These are phyloP conservation scores for Kurtzmaniella natalensis DNA, from an alignment of 1,139 yeast genomes.

Conservation along the genomic window DNA sequence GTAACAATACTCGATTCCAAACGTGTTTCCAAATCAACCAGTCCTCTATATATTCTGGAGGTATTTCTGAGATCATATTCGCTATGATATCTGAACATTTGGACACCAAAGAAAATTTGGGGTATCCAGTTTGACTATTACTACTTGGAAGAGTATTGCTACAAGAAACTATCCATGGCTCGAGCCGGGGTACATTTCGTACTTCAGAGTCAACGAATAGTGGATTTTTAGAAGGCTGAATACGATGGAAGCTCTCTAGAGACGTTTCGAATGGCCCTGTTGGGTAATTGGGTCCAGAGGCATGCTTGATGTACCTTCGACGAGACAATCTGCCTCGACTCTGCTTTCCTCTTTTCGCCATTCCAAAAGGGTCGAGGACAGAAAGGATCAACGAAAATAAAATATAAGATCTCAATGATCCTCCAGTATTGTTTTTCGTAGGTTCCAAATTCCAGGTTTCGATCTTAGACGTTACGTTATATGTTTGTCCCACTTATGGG, in stretches of 20 bases:
- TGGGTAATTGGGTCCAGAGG: background rate
- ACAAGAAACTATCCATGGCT: no score
- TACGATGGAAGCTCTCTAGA: background rate
- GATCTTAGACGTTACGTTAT: no score
- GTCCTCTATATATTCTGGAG: slow-evolving; percentile 16
- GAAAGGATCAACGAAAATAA: no score
- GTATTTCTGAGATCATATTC: slow-evolving; percentile 19
- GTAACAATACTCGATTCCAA: slow-evolving; percentile 26
- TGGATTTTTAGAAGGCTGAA: background rate
- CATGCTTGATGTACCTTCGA: slow-evolving; percentile 1
- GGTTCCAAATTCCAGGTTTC: no score
- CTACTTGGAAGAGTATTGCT: slow-evolving; percentile 1
- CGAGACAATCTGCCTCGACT: background rate
- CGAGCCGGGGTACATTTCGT: background rate
- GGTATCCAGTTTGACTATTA: background rate
- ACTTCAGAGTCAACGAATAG: background rate
- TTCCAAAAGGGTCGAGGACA: no score
- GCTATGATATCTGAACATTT: slow-evolving; percentile 29
- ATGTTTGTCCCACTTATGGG: no score
- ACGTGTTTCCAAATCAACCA: slow-evolving; percentile 28
- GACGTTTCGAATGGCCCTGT: background rate
- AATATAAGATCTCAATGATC: no score
- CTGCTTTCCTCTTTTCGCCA: background rate
- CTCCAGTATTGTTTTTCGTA: no score
- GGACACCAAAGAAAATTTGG: background rate